Evolutionary conservation across 2,329 filamentous ascomycete species (phyloP).

Genomic region (Aspergillus fischeri): DNA sequence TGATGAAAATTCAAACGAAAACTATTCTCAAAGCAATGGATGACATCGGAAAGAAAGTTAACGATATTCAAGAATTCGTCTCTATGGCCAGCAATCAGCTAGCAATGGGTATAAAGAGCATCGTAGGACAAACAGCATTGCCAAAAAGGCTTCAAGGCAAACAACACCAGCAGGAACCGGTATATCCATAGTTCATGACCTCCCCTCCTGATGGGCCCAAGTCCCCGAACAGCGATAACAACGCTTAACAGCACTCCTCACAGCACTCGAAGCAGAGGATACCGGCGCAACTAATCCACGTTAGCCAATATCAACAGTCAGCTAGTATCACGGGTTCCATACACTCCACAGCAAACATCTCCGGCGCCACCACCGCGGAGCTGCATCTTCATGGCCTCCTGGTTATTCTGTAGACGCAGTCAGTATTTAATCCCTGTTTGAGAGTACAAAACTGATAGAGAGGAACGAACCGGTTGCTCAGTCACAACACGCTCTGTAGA

Average conservation of each 20-base stretch:
- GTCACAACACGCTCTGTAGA: slow-evolving; percentile 16
- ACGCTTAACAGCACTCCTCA: slow-evolving; percentile 24
- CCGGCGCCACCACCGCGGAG: slow-evolving; percentile 27
- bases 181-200: background rate
- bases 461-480: slow-evolving; percentile 22
- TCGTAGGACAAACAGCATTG: background rate
- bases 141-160: background rate
- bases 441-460: too few relatives aligned
- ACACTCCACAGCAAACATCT: slow-evolving; percentile 29
- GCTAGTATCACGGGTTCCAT: slow-evolving; percentile 4
- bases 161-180: background rate
- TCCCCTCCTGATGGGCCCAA: background rate
- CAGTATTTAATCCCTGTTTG: too few relatives aligned
- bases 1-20: background rate
- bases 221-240: background rate
- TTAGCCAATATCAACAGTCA: background rate
- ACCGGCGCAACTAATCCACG: slow-evolving; percentile 20
- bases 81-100: background rate
- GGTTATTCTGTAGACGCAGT: slow-evolving; percentile 4
- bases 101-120: background rate
- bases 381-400: slow-evolving; percentile 20
- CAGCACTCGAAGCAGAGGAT: slow-evolving; percentile 24
- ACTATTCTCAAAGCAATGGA: too few relatives aligned
- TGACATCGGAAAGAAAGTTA: too few relatives aligned
- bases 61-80: background rate